Base-by-base conservation (phyloP, 2,329 filamentous ascomycete species). In the Camillea tinctor region DNA sequence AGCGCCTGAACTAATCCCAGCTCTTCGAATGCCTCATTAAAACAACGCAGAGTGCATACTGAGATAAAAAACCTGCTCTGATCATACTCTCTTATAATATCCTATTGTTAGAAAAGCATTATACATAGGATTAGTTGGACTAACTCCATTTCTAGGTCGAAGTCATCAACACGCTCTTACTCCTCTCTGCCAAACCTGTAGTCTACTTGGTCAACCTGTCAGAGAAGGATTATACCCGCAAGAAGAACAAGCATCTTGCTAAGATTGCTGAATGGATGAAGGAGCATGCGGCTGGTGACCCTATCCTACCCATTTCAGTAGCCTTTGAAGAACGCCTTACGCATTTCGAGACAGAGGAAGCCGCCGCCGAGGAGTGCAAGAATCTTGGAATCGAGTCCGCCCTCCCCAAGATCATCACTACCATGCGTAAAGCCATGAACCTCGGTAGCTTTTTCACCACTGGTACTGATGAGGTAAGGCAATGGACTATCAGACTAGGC, bases 191-290 rank as follows among this genome's bases (percentile, higher is more conserved):
- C 67, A 99, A 99, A 82, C 94, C 95, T 3, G 93, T 97, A 60
- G 94, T 99, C 68, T 98, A 92, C 81, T 85, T 99, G 50, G 91
- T 98, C 81, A 99, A 99, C 81, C 81, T 99, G 63, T 97, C 92
- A 64, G 96, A 99, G 82, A 93, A 88, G 79, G 95, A 99, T 79
- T 99, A 93, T 77, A 89, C 97, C 73, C 90, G 95, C 73, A 95
- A 98, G 83, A 99, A 98, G 90, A 99, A 99, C 87, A 99, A 99
- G 88, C 88, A 99, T 80, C 86, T 99, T 58, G 86, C 91, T 68
- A 95, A 94, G 81, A 89, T 98, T 68, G 92, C 91, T 62, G 91
- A 95, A 75, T 99, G 95, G 95, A 88, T 97, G 77, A 96, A 98
- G 81, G 86, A 91, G 75, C 85, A 99, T 76, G 91, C 93, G 5